Percentiles rank a stretch among this genome's conserved stretches.
Evolutionary conservation across 2,329 filamentous ascomycete species (phyloP).

Genomic region (Phoma herbarum): DNA sequence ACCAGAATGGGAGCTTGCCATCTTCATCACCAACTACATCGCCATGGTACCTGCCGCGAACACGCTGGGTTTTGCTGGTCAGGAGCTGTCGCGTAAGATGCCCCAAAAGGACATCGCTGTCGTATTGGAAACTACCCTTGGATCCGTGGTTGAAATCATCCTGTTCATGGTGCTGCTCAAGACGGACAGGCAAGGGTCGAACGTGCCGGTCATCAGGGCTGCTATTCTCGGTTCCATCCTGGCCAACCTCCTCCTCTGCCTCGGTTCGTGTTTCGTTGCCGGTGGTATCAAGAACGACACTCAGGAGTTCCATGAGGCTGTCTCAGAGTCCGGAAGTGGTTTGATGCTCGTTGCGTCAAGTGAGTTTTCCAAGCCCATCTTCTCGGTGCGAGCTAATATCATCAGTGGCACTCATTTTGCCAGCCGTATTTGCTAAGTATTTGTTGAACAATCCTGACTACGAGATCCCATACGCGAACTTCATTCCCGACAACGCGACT

Average conservation of each 20-base stretch:
- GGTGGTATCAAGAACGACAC: conserved; percentile 75
- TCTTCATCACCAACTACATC: conserved; percentile 76
- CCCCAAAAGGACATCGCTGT: conserved; percentile 73
- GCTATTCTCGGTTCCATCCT: conserved; percentile 85
- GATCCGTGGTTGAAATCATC: conserved; percentile 81
- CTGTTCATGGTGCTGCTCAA: conserved; percentile 79
- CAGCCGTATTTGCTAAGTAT: conserved; percentile 63
- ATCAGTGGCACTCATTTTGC: conserved; percentile 59
- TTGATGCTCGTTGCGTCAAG: conserved; percentile 79
- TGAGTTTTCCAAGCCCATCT: conserved; percentile 25
- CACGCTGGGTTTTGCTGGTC: conserved; percentile 76
- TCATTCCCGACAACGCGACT: conserved; percentile 65
- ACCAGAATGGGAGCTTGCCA: conserved; percentile 66
- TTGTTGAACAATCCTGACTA: conserved; percentile 41
- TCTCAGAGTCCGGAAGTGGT: conserved; percentile 81
- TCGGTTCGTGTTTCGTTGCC: conserved; percentile 81
- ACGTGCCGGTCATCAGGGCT: conserved; percentile 78
- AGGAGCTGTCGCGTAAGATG: conserved; percentile 76
- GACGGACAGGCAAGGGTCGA: conserved; percentile 51
- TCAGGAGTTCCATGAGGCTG: conserved; percentile 75
- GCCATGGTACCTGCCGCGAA: conserved; percentile 82
- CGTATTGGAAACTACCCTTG: conserved; percentile 67
- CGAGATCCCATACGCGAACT: conserved; percentile 58
- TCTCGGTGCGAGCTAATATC: conserved; percentile 21
- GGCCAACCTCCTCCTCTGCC: conserved; percentile 80